These are phyloP conservation scores for Coemansia sp. DNA, from an alignment of 192 early-diverging fungal genomes.

Conservation along the genomic window DNA sequence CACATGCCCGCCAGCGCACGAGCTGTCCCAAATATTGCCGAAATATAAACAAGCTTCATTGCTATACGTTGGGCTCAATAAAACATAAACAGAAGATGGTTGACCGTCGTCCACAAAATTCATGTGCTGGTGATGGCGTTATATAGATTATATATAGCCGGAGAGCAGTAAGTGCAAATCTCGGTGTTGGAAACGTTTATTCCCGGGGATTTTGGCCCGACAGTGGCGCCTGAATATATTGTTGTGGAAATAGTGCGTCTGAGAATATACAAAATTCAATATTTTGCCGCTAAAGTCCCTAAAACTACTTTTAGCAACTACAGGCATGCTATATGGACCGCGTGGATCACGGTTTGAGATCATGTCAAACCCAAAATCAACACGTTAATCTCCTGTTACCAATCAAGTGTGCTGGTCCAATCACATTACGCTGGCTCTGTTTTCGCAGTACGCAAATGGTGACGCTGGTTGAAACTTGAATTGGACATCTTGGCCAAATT, in stretches of 20 bases:
- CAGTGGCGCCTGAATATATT: background rate
- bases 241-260: background rate
- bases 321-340: background rate
- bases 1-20: constrained; percentile 9
- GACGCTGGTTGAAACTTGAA: constrained; percentile 4
- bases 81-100: background rate
- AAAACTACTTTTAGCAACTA: background rate
- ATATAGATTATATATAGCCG: background rate
- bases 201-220: background rate
- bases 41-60: background rate
- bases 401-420: constrained; percentile 17
- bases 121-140: background rate
- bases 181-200: background rate
- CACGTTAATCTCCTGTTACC: background rate
- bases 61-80: background rate
- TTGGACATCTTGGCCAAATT: background rate
- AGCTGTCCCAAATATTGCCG: background rate
- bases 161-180: constrained; percentile 6
- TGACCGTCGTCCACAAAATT: too few relatives aligned
- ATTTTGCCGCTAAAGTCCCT: background rate
- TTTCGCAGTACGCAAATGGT: background rate
- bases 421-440: constrained; percentile 5
- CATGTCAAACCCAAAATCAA: background rate
- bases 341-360: background rate
- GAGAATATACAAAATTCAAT: background rate